Conservation (phyloP, 768 basidiomycete species). For the Rubroboletus satanas region DNA sequence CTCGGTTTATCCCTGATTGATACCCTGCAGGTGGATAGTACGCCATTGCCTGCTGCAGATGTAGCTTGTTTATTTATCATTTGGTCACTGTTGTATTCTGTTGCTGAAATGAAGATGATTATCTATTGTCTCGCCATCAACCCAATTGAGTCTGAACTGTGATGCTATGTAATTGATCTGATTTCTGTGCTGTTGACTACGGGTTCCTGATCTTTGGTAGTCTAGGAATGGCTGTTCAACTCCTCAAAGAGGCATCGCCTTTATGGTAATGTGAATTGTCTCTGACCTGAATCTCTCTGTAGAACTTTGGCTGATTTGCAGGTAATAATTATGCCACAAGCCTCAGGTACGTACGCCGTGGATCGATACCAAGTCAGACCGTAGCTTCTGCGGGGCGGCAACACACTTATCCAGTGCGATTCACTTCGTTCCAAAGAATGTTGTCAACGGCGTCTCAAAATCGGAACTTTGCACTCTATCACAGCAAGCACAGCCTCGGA, state of each 20-base stretch:
- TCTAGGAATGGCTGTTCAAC: too few relatives aligned
- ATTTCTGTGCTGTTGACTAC: too few relatives aligned
- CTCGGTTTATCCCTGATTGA: too few relatives aligned
- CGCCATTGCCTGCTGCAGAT: too few relatives aligned
- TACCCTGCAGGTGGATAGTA: not conserved
- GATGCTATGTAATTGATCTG: not conserved
- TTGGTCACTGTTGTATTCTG: not conserved
- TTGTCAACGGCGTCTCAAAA: not conserved
- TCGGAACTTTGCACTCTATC: not conserved
- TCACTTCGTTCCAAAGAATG: not conserved
- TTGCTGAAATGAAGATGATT: not conserved
- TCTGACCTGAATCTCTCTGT: too few relatives aligned
- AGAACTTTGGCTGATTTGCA: not conserved
- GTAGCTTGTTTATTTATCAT: not conserved
- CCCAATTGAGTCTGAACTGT: not conserved
- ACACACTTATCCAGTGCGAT: too few relatives aligned
- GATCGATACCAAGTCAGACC: not conserved
- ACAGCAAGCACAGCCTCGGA: slow-evolving; percentile 6
- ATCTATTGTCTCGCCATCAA: not conserved
- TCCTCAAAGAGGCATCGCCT: not conserved
- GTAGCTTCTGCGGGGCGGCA: not conserved
- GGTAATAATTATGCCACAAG: not conserved
- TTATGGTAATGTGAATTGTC: too few relatives aligned
- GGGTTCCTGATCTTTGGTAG: not conserved
- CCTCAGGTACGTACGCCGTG: not conserved